Base-by-base conservation (phyloP, 2,329 filamentous ascomycete species). In the Penicillium sp. region DNA sequence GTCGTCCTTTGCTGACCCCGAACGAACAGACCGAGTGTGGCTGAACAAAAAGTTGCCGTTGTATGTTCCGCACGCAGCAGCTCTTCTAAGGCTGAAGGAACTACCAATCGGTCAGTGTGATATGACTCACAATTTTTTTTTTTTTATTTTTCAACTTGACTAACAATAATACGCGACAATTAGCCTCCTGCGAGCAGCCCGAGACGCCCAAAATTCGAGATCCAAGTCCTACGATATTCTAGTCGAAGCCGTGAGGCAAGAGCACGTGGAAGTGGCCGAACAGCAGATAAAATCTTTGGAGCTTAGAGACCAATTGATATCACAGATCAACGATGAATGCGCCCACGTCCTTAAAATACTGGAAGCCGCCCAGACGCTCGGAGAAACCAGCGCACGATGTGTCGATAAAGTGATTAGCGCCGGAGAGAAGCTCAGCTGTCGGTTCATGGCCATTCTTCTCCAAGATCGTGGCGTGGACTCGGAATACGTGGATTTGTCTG, bases 41-140 rank as follows among this genome's bases (percentile, higher is more conserved):
- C 78, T 55, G 78, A 84, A 57, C 86, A 91, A 69, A 87, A 87
- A 72, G 86, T 97, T 62, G 92, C 91, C 56, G 88, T 99, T 57
- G 93, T 99, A 57, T 99, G 94, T 77, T 99, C 94, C 60, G 94
- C 94, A 43, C 83, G 94, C 71, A 97, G 91, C 76, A 94, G 90
- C 59, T 92, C 91, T 61, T 96, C 93, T 71, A 99, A 99, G 78
- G 84, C 87, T 55, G 91, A 95, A 65, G 94, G 94, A 60, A 99
- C 94, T 59, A 99, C 94, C 38, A 97, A 95, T 75, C 85, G 91
- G 89, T 92, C 77, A 83, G 87, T 82, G 71, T 9, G 28, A 14
- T 5, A 24, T 30, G 1, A 21, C 18, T 48, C 30, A 9, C 16
- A 48, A 35, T 35, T 35, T 2, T 3, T 35, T 35, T 35, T 1